phyloP scores from a whole-genome alignment of 179 eudicot species.

The Silene coronaria region DNA sequence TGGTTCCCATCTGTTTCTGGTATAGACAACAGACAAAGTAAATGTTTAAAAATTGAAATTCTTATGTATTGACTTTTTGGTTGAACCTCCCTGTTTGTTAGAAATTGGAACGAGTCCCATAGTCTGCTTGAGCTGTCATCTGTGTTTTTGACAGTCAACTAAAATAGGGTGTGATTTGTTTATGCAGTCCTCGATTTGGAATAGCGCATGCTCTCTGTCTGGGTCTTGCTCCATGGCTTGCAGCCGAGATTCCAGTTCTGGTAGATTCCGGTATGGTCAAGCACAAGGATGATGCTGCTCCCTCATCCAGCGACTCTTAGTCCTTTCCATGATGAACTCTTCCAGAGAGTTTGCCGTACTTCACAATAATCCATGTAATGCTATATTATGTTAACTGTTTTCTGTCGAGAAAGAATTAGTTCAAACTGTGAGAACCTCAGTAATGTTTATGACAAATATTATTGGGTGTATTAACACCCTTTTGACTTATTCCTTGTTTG shows the following conservation, averaged over 20 bases:
- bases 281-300: constrained; percentile 86
- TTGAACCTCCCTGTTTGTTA: background rate
- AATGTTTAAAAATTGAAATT: background rate
- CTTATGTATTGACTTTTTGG: background rate
- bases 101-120: background rate
- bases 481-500: background rate
- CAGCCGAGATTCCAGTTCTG: constrained; percentile 87
- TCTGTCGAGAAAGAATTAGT: background rate
- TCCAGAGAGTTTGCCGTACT: too few species aligned
- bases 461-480: background rate
- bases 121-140: background rate
- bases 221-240: constrained; percentile 99
- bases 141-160: background rate
- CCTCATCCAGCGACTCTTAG: constrained; percentile 61
- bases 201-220: constrained; percentile 94
- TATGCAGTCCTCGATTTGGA: constrained; percentile 88
- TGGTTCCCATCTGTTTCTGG: background rate
- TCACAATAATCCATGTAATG: background rate
- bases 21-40: background rate
- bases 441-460: background rate
- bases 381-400: background rate
- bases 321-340: background rate
- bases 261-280: constrained; percentile 96
- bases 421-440: background rate
- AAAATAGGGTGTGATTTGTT: background rate